phyloP scores from a whole-genome alignment of 106 monocot species.

The Amphibolis antarctica region DNA sequence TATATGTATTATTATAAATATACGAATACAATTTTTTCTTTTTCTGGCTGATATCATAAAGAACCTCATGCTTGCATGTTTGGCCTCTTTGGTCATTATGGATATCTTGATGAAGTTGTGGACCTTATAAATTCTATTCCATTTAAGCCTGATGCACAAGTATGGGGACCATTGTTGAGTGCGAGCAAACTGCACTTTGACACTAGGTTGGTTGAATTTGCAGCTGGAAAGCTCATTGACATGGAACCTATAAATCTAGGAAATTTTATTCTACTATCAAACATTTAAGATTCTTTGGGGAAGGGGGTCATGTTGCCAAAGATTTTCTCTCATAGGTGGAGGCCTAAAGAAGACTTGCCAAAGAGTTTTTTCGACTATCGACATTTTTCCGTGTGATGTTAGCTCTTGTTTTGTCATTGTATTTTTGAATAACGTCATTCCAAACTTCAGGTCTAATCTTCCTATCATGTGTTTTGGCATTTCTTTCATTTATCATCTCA shows the following conservation, averaged over 20 bases:
- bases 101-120: slow-evolving; percentile 13
- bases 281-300: slow-evolving; percentile 20
- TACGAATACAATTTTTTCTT: no score
- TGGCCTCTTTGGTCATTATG: slow-evolving; percentile 22
- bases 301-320: slow-evolving; percentile 29
- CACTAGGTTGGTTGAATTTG: slow-evolving; percentile 16
- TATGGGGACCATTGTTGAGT: slow-evolving; percentile 27
- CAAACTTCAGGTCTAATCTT: no score
- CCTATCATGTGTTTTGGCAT: no score
- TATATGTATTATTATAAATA: no score
- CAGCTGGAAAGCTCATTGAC: slow-evolving; percentile 11
- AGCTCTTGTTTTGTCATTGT: no score
- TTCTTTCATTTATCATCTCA: no score
- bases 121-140: slow-evolving; percentile 19
- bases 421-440: no score
- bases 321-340: slow-evolving; percentile 14
- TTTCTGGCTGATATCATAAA: no score
- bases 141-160: slow-evolving; percentile 11
- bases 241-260: slow-evolving; percentile 20
- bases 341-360: slow-evolving; percentile 16
- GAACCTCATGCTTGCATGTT: slow-evolving; percentile 24
- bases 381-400: no score
- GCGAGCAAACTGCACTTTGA: slow-evolving; percentile 21
- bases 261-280: slow-evolving; percentile 19
- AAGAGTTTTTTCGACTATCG: no score